Percentiles rank a stretch among this genome's conserved stretches.
These are phyloP conservation scores for Cryptosporidium ubiquitum DNA, from an alignment of 169 alveolate genomes.

Conservation along the genomic window DNA sequence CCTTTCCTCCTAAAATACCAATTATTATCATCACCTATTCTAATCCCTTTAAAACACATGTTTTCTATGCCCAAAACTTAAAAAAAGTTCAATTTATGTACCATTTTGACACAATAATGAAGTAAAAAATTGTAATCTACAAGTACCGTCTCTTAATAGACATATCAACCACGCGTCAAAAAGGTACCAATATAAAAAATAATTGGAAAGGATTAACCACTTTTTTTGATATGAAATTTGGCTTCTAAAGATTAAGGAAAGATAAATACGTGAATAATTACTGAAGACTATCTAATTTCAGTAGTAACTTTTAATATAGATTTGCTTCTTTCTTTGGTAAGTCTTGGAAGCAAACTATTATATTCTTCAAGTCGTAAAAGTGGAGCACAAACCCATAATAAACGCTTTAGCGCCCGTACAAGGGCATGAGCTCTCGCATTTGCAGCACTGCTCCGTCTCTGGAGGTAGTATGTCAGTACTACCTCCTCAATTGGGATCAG, in stretches of 20 bases:
- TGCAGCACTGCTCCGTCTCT: conserved; percentile 64
- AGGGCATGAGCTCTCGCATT: conserved; percentile 67
- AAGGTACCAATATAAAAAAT: background rate
- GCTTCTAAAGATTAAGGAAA: background rate
- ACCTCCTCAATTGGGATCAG: conserved; percentile 46
- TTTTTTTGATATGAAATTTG: conserved; percentile 23
- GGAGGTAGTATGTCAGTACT: conserved; percentile 44
- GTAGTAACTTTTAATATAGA: background rate
- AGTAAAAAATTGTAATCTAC: background rate
- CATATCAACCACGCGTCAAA: conserved; percentile 70
- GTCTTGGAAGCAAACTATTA: background rate
- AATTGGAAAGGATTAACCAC: conserved; percentile 20
- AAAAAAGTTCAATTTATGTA: background rate
- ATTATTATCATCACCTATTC: background rate
- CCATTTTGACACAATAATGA: background rate
- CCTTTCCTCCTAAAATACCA: background rate
- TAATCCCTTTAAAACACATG: background rate
- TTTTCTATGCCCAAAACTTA: background rate
- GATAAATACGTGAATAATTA: background rate
- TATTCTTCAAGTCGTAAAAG: background rate
- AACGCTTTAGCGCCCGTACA: conserved; percentile 30
- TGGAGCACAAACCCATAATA: conserved; percentile 42
- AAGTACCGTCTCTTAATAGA: conserved; percentile 72
- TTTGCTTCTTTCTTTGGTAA: background rate
- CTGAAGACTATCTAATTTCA: background rate